Percentiles rank a stretch among this genome's conserved stretches.
Conservation (phyloP, 108 stramenopile genomes). For the Stephanodiscus triporus region DNA sequence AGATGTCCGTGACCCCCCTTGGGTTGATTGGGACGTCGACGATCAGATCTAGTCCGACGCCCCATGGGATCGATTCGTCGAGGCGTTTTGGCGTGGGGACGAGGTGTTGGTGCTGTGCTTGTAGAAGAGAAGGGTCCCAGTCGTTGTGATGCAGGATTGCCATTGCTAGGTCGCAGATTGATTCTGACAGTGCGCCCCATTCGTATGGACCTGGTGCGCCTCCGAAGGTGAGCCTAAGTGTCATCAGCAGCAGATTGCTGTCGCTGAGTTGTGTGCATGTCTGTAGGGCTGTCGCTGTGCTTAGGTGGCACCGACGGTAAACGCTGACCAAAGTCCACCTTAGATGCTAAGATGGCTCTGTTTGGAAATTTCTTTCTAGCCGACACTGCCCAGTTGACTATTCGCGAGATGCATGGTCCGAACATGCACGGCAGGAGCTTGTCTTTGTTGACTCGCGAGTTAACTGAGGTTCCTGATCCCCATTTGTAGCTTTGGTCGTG, state of each 20-base stretch:
- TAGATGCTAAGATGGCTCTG: background rate
- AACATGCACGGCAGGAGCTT: background rate
- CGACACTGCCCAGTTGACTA: background rate
- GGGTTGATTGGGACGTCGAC: background rate
- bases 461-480: background rate
- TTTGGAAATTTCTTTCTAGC: background rate
- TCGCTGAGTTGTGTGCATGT: background rate
- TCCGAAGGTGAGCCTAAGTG: background rate
- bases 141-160: background rate
- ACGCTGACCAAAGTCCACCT: background rate
- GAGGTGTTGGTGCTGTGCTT: background rate
- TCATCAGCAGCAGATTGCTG: background rate
- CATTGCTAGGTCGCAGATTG: background rate
- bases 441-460: background rate
- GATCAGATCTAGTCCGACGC: background rate
- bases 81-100: background rate
- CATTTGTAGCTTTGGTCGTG: constrained; percentile 5
- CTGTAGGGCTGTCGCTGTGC: background rate
- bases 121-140: background rate
- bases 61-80: background rate
- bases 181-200: background rate
- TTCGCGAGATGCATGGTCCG: background rate
- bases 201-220: background rate
- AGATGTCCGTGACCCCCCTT: background rate
- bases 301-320: background rate